phyloP scores from a whole-genome alignment of 306 rosid species.

The Castanea crenata region DNA sequence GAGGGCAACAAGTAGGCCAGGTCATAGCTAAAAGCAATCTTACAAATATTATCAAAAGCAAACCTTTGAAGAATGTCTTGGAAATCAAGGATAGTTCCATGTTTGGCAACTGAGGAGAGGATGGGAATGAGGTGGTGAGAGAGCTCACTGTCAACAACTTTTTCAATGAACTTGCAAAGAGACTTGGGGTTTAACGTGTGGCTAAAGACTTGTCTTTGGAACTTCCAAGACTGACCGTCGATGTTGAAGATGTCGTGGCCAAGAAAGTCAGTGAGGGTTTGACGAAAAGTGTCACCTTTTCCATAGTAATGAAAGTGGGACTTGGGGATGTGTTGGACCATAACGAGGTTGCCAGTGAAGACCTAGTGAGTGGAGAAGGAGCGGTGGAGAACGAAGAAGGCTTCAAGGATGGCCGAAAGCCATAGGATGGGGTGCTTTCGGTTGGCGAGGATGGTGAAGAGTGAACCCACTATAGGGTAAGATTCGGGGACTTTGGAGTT shows the following conservation, averaged over 20 bases:
- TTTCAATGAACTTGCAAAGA: conserved; percentile 33
- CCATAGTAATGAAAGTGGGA: conserved; percentile 30
- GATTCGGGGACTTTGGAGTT: conserved; percentile 34
- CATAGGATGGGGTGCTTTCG: too few species aligned
- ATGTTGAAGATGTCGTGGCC: conserved; percentile 41
- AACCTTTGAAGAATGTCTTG: conserved; percentile 74
- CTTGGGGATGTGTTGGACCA: conserved; percentile 41
- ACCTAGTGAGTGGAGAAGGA: background rate
- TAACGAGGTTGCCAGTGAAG: conserved; percentile 31
- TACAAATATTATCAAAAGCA: conserved; percentile 66
- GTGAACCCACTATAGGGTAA: conserved; percentile 55
- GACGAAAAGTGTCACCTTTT: conserved; percentile 15
- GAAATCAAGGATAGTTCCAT: conserved; percentile 27
- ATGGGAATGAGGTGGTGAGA: conserved; percentile 28
- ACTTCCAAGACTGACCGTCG: conserved; percentile 43
- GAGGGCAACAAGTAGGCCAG: conserved; percentile 59
- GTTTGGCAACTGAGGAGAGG: conserved; percentile 14
- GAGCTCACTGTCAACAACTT: conserved; percentile 39
- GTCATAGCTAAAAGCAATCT: conserved; percentile 64
- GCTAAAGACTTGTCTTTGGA: conserved; percentile 39
- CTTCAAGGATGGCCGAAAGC: background rate
- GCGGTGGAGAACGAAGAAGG: background rate
- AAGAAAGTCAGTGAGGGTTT: conserved; percentile 23
- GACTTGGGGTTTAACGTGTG: conserved; percentile 23
- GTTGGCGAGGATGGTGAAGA: background rate